Evolutionary conservation across 305 asterid genomes (phyloP).

Genomic region (Fraxinus latifolia): DNA sequence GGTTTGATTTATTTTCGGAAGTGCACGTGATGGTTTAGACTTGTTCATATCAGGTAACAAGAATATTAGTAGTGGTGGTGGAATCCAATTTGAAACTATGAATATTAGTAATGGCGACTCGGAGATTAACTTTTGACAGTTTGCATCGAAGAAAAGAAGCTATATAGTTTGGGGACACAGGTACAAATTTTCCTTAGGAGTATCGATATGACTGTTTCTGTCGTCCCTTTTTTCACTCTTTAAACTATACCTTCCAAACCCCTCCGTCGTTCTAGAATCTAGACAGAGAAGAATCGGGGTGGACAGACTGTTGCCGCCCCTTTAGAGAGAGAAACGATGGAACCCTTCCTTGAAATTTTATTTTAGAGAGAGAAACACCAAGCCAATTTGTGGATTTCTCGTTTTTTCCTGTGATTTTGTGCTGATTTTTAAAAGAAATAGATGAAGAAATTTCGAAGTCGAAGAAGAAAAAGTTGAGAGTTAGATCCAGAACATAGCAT

Average conservation of each 20-base stretch:
- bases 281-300: slow-evolving; percentile 12
- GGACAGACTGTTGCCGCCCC: slow-evolving; percentile 18
- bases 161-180: not conserved
- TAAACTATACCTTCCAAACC: not conserved
- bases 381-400: not conserved
- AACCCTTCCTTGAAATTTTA: slow-evolving; percentile 19
- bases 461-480: slow-evolving; percentile 19
- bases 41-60: not conserved
- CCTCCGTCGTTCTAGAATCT: not conserved
- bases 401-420: not conserved
- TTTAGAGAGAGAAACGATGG: not conserved
- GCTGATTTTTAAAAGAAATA: slow-evolving; percentile 12
- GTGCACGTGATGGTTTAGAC: not conserved
- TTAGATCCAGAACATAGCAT: not conserved
- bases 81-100: not conserved
- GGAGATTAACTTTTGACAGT: not conserved
- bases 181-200: not conserved
- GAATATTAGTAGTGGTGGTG: not conserved
- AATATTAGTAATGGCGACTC: not conserved
- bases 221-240: not conserved
- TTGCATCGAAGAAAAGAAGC: not conserved
- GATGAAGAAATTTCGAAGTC: slow-evolving; percentile 34
- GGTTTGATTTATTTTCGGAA: no score
- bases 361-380: not conserved
- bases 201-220: not conserved